Base-by-base conservation (phyloP, 1,284 basidiomycete genomes). In the Schizopora paradoxa region DNA sequence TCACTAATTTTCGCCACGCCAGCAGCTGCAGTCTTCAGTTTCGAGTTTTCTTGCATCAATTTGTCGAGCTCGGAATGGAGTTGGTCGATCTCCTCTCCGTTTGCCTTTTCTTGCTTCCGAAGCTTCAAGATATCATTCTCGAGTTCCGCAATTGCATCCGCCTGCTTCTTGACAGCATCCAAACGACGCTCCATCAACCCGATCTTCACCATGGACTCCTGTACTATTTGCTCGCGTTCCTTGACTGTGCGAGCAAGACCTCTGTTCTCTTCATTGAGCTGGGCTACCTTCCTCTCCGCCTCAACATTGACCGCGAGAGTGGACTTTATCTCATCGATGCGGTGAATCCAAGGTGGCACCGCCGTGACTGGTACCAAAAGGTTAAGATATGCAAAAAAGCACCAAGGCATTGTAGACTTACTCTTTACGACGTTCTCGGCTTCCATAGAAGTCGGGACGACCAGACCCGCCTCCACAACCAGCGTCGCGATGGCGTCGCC, bases 171-270 rank as follows among this genome's bases (percentile, higher is more conserved):
- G 49, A 83, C 84, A 1, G 80, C 77, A 60, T 98, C 94, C 70
- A 95, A 84, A 38, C 92, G 80, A 41, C 91, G 81, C 60, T 95
- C 91, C 75, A 99, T 87, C 6, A 95, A 77, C 63, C 97, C 91
- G 46, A 97, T 89, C 73, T 94, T 98, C 51, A 98, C 91, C 4
- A 72, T 70, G 5, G 82, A 73, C 61, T 99, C 96, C 64, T 98
- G 91, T 41, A 93, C 79, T 28, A 67, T 78, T 70, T 96, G 90
- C 53, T 99, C 95, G 66, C 91, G 82, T 33, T 79, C 68, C 61
- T 86, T 87, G 60, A 97, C 75, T 45, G 79, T 89, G 22, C 91
- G 83, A 23, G 85, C 76, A 47, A 97, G 78, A 25, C 86, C 86
- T 58, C 91, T 85, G 51, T 94, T 79, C 63, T 98, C 91, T 51